phyloP scores from a whole-genome alignment of 1,284 basidiomycete species.

The Ustanciosporium gigantosporum region DNA sequence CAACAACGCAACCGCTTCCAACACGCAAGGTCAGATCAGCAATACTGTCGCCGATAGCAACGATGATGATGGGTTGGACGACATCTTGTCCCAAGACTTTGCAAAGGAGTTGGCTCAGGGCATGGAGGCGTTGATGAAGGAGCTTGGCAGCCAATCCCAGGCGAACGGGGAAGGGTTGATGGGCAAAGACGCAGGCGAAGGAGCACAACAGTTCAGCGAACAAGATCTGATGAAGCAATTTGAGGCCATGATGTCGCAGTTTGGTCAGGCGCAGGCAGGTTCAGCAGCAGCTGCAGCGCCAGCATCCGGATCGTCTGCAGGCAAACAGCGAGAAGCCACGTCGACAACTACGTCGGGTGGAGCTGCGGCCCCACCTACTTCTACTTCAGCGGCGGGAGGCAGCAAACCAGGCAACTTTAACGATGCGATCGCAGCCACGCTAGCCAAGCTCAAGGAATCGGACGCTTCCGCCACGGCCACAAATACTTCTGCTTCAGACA shows the following conservation, averaged over 20 bases:
- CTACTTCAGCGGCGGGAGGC: not conserved
- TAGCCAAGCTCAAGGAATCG: conserved; percentile 77
- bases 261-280: conserved; percentile 20
- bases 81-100: conserved; percentile 65
- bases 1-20: conserved; percentile 46
- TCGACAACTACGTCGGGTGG: not conserved
- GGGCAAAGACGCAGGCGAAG: conserved; percentile 7
- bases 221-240: conserved; percentile 59
- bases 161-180: conserved; percentile 22
- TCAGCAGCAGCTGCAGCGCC: conserved; percentile 1
- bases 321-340: not conserved
- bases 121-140: conserved; percentile 83
- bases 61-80: conserved; percentile 42
- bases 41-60: not conserved
- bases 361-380: conserved; percentile 1
- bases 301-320: not conserved
- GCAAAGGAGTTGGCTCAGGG: conserved; percentile 74
- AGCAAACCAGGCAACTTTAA: conserved; percentile 69
- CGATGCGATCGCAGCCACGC: conserved; percentile 74
- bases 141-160: conserved; percentile 63
- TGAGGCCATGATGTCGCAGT: conserved; percentile 55
- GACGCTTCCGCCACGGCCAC: conserved; percentile 64
- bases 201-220: conserved; percentile 33
- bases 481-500: conserved; percentile 21
- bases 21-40: too few species aligned